These are phyloP conservation scores for Trametes gibbosa DNA, from an alignment of 768 basidiomycete species.

Conservation along the genomic window DNA sequence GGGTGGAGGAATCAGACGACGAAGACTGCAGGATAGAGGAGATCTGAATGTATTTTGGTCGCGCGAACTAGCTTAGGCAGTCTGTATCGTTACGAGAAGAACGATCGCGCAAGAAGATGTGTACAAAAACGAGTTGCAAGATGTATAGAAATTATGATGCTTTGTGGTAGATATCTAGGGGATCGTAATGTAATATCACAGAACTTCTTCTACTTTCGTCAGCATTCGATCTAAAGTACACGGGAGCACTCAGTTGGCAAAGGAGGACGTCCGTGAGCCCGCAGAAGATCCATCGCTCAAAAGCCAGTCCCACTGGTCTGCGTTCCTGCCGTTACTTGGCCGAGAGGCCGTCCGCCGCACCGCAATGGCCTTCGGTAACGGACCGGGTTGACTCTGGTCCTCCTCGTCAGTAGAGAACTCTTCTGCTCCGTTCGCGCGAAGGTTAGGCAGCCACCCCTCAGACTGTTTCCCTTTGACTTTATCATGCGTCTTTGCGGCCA, in stretches of 20 bases:
- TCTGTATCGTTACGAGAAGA: too few relatives aligned
- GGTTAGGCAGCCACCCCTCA: slow-evolving; percentile 7
- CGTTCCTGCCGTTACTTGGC: not conserved
- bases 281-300: slow-evolving; percentile 8
- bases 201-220: not conserved
- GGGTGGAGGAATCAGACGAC: slow-evolving; percentile 42
- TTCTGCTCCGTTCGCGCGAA: not conserved
- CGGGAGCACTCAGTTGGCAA: not conserved
- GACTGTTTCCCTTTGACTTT: not conserved
- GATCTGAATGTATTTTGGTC: too few relatives aligned
- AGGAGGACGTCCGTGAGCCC: slow-evolving; percentile 4
- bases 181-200: not conserved
- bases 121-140: too few relatives aligned
- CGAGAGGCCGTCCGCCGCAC: not conserved
- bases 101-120: too few relatives aligned
- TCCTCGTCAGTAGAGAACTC: slow-evolving; percentile 6
- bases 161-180: not conserved
- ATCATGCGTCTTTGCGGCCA: not conserved
- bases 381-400: not conserved
- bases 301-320: slow-evolving; percentile 4
- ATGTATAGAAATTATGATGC: too few relatives aligned
- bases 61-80: too few relatives aligned
- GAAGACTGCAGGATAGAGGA: slow-evolving; percentile 78
- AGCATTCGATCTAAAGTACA: too few relatives aligned
- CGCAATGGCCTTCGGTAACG: not conserved